Conservation (phyloP, 306 rosid species). For the Corylus americana region DNA sequence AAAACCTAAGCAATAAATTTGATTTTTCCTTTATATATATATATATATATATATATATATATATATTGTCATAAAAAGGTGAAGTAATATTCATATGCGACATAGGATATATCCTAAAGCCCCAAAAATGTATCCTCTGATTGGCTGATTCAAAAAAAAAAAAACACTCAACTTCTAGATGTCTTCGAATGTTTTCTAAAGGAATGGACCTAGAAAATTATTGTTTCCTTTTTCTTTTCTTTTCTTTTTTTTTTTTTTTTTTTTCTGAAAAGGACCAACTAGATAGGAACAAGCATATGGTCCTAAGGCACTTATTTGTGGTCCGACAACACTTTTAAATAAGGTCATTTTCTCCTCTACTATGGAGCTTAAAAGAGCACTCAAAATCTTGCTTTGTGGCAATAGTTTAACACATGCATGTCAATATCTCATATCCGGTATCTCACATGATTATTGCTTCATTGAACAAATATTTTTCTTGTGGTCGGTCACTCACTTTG, state of each 20-base stretch:
- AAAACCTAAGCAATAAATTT: too few relatives aligned
- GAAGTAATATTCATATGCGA: background rate
- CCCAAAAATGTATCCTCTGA: background rate
- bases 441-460: too few relatives aligned
- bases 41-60: too few relatives aligned
- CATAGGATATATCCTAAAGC: background rate
- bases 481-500: too few relatives aligned
- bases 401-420: background rate
- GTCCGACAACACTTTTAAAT: background rate
- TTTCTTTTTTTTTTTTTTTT: background rate
- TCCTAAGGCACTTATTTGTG: slow-evolving; percentile 18
- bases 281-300: slow-evolving; percentile 11
- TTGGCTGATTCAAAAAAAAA: background rate
- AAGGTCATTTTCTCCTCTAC: background rate
- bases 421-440: too few relatives aligned
- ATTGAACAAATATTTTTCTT: too few relatives aligned
- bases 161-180: background rate
- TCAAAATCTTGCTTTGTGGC: background rate
- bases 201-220: background rate
- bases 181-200: background rate
- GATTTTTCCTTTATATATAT: too few relatives aligned
- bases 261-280: background rate
- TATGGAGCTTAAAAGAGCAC: background rate
- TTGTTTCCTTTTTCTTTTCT: background rate
- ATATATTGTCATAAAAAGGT: background rate